Evolutionary conservation across 75 land plant species (phyloP).

Genomic region (Azolla pinnata): DNA sequence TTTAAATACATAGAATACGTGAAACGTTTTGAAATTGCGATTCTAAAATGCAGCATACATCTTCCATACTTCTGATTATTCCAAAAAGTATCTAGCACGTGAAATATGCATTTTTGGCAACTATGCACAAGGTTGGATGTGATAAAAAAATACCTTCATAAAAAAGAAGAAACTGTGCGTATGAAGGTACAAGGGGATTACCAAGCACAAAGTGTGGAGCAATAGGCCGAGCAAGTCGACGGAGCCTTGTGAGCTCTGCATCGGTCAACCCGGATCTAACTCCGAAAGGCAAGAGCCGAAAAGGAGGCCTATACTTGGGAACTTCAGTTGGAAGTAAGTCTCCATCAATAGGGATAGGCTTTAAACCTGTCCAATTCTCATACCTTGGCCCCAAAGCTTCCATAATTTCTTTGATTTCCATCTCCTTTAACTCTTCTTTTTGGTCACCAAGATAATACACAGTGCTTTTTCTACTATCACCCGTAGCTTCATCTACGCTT

Average conservation of each 20-base stretch:
- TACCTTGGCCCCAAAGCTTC: constrained; percentile 78
- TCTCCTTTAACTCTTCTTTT: too few species aligned
- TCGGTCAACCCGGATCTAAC: constrained; percentile 36
- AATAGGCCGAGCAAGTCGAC: constrained; percentile 59
- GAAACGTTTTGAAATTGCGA: too few species aligned
- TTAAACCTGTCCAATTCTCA: constrained; percentile 73
- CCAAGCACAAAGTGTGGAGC: constrained; percentile 98
- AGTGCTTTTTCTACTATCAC: too few species aligned
- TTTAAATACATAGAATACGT: too few species aligned
- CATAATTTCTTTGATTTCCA: too few species aligned
- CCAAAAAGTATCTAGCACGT: too few species aligned
- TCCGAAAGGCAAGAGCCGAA: constrained; percentile 87
- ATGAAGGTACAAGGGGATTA: constrained; percentile 17
- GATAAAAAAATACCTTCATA: too few species aligned
- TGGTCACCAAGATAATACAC: too few species aligned
- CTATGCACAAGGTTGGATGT: too few species aligned
- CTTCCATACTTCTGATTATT: too few species aligned
- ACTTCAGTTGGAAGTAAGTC: constrained; percentile 65
- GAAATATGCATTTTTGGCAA: too few species aligned
- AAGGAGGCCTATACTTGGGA: constrained; percentile 66
- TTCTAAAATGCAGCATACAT: too few species aligned
- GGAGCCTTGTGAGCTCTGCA: constrained; percentile 56
- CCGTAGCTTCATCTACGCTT: constrained; percentile 2
- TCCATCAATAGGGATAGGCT: constrained; percentile 87
- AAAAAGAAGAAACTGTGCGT: neutral